Evolutionary conservation across 768 basidiomycete genomes (phyloP).

Genomic region (Kwoniella bestiolae): DNA sequence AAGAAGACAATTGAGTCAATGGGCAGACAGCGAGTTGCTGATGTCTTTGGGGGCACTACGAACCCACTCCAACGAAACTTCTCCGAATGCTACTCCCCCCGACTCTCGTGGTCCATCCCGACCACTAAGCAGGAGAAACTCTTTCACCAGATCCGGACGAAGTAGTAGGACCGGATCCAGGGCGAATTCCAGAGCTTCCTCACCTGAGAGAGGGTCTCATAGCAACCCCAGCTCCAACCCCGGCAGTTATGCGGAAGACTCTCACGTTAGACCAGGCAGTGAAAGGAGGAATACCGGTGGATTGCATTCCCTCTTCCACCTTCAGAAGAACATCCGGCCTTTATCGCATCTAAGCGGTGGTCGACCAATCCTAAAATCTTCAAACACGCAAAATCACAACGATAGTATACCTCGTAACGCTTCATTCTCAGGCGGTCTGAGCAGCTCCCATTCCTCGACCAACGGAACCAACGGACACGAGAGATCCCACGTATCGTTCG

Average conservation of each 20-base stretch:
- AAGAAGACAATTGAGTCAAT: conserved; percentile 61
- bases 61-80: conserved; percentile 42
- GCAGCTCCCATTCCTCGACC: not conserved
- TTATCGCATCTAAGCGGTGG: conserved; percentile 36
- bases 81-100: conserved; percentile 54
- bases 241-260: conserved; percentile 16
- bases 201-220: conserved; percentile 64
- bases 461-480: conserved; percentile 3
- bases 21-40: conserved; percentile 84
- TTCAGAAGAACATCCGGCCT: conserved; percentile 52
- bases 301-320: conserved; percentile 44
- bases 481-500: conserved; percentile 26
- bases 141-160: conserved; percentile 43
- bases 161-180: conserved; percentile 56
- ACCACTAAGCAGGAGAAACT: conserved; percentile 55
- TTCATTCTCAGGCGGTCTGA: conserved; percentile 29
- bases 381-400: conserved; percentile 30
- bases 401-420: conserved; percentile 32
- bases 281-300: conserved; percentile 43
- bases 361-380: conserved; percentile 42
- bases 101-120: conserved; percentile 48
- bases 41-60: conserved; percentile 64
- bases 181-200: conserved; percentile 62
- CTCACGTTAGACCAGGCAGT: conserved; percentile 53
- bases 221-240: conserved; percentile 16